Evolutionary conservation across 2,329 filamentous ascomycete species (phyloP).

Genomic region (Trichoderma aggressivum): DNA sequence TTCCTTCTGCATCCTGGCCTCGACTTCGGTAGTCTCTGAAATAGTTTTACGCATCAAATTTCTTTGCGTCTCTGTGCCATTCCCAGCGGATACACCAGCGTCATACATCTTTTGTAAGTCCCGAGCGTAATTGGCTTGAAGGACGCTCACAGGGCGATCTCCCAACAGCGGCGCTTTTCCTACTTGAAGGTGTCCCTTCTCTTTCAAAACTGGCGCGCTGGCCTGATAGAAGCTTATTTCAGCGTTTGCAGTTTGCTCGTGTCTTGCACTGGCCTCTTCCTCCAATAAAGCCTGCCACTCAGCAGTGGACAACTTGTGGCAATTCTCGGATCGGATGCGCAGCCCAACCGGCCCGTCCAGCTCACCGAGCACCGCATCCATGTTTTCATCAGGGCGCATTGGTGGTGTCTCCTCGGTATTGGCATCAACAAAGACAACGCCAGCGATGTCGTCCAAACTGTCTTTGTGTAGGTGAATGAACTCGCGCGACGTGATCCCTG

Average conservation of each 20-base stretch:
- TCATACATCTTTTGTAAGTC: neutral
- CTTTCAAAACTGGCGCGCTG: neutral
- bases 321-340: neutral
- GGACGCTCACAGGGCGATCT: neutral
- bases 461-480: neutral
- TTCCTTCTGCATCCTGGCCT: neutral
- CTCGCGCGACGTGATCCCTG: neutral
- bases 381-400: neutral
- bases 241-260: neutral
- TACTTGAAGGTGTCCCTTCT: neutral
- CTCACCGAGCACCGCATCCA: neutral
- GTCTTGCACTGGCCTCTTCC: neutral
- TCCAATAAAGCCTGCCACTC: neutral
- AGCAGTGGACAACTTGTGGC: neutral
- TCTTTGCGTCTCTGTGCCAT: neutral
- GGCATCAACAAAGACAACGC: neutral
- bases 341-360: neutral
- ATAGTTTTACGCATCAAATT: neutral
- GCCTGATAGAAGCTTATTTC: neutral
- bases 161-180: neutral
- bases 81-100: neutral
- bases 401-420: neutral
- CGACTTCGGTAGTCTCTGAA: neutral
- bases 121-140: neutral
- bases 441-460: neutral